These are phyloP conservation scores for Nannochloropsis oceanica DNA, from an alignment of 108 stramenopile species.

Conservation along the genomic window DNA sequence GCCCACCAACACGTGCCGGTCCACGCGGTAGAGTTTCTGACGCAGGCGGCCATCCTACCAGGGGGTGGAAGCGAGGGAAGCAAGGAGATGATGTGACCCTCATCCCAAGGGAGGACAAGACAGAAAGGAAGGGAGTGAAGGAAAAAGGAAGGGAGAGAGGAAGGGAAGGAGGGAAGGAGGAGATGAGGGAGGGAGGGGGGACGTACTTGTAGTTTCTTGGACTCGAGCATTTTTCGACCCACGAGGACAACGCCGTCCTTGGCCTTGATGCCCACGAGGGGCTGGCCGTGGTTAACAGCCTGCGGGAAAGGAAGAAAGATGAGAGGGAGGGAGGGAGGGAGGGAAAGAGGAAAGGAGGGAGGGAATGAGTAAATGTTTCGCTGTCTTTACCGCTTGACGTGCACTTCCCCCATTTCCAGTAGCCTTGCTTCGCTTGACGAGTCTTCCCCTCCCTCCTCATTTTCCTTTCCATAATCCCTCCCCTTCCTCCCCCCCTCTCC, in stretches of 20 bases:
- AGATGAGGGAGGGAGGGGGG: background rate
- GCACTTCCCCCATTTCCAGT: no score
- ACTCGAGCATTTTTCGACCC: background rate
- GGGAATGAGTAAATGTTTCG: background rate
- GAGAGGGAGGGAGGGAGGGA: background rate
- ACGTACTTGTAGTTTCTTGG: background rate
- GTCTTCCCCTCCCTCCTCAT: background rate
- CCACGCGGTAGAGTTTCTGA: background rate
- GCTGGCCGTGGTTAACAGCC: background rate
- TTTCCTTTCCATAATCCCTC: background rate
- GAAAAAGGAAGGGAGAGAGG: background rate
- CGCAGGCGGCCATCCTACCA: background rate
- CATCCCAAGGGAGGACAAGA: no score
- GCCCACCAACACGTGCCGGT: background rate
- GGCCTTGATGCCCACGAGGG: background rate
- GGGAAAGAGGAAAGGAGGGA: background rate
- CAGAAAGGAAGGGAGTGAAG: no score
- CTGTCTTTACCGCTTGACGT: background rate
- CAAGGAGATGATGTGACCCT: background rate
- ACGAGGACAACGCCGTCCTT: background rate
- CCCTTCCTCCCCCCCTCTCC: background rate
- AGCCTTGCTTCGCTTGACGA: background rate
- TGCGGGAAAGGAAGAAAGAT: background rate
- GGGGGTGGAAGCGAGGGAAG: background rate
- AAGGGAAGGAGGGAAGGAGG: background rate